These are phyloP conservation scores for Schizopora paradoxa DNA, from an alignment of 1,284 basidiomycete genomes.

Conservation along the genomic window DNA sequence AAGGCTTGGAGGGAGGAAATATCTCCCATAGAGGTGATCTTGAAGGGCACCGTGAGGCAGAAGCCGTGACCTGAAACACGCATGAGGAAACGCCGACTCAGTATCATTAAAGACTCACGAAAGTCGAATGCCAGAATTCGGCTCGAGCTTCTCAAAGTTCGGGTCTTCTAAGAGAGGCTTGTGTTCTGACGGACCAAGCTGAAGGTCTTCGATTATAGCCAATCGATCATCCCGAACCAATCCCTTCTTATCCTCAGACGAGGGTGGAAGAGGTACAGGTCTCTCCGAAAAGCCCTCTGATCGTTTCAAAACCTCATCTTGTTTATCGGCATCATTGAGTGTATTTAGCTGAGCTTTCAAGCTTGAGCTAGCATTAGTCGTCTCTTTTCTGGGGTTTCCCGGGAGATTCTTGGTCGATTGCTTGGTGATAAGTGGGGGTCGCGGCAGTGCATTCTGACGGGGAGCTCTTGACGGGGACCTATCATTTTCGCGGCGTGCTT, in stretches of 20 bases:
- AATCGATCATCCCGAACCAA: constrained; percentile 59
- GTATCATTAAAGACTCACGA: constrained; percentile 45
- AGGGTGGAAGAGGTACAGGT: constrained; percentile 17
- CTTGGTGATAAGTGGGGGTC: constrained; percentile 1
- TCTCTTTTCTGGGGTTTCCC: not conserved
- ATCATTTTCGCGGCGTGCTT: constrained; percentile 8
- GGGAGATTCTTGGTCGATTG: not conserved
- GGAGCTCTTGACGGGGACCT: constrained; percentile 4
- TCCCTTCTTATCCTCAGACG: constrained; percentile 7
- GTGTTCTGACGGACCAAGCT: constrained; percentile 71
- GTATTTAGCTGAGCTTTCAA: constrained; percentile 13
- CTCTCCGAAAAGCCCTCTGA: constrained; percentile 19
- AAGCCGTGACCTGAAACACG: constrained; percentile 53
- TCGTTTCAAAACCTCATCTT: constrained; percentile 15
- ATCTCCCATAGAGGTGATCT: constrained; percentile 80
- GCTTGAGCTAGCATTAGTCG: constrained; percentile 9
- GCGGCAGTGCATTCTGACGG: not conserved
- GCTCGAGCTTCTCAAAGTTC: constrained; percentile 71
- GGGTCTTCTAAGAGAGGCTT: constrained; percentile 63
- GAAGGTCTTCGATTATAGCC: constrained; percentile 68
- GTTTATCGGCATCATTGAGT: constrained; percentile 2
- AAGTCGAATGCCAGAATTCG: constrained; percentile 84
- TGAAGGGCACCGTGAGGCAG: constrained; percentile 75
- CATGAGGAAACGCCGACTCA: constrained; percentile 1
- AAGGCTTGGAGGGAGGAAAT: constrained; percentile 80